Conservation (phyloP, 345 rosid genomes). For the Schrenkiella parvula region DNA sequence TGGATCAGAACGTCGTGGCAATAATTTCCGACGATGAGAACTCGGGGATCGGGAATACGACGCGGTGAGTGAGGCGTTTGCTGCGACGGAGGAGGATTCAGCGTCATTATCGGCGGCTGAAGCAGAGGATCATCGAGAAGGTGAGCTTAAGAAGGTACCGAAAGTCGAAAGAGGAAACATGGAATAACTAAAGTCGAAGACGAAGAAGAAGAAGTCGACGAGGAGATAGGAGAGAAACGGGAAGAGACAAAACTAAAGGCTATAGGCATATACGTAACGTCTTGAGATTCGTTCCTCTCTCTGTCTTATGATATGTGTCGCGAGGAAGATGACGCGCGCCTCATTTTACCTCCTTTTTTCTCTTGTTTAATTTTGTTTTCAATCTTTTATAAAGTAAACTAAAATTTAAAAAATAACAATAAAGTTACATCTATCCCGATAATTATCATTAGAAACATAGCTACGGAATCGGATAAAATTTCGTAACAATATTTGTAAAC, state of each 20-base stretch:
- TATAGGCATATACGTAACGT: conserved; percentile 8
- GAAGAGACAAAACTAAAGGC: background rate
- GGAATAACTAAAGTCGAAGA: background rate
- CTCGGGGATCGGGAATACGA: conserved; percentile 34
- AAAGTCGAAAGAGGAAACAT: background rate
- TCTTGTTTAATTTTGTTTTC: background rate
- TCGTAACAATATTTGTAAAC: too few species aligned
- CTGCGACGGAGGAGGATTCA: conserved; percentile 16
- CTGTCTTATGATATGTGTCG: conserved; percentile 25
- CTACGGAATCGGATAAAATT: too few species aligned
- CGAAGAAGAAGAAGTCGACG: background rate
- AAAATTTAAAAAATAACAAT: too few species aligned
- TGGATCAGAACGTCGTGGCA: conserved; percentile 89
- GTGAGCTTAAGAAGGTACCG: background rate
- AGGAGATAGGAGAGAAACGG: background rate
- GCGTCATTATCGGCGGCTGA: conserved; percentile 22
- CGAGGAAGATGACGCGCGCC: conserved; percentile 29
- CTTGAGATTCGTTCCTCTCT: conserved; percentile 32
- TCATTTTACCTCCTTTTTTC: background rate
- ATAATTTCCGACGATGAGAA: conserved; percentile 80
- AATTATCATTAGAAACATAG: too few species aligned
- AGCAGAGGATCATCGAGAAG: conserved; percentile 30
- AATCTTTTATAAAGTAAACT: too few species aligned
- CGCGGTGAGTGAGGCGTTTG: conserved; percentile 12
- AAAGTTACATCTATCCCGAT: too few species aligned